These are phyloP conservation scores for Erythrophleum fordii DNA, from an alignment of 306 rosid genomes.

Conservation along the genomic window DNA sequence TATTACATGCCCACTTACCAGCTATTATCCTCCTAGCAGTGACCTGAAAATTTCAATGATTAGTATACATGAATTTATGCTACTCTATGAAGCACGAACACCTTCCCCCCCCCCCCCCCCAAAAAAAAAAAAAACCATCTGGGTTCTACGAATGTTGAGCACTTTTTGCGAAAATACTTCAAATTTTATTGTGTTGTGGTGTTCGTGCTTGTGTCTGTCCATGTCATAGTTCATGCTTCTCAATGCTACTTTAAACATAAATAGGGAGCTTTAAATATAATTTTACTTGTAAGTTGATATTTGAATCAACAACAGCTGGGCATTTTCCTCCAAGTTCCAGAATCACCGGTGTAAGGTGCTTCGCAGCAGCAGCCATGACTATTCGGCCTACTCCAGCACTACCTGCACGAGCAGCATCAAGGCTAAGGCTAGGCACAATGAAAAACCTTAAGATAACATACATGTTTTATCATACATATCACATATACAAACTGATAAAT, in stretches of 20 bases:
- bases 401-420: conserved; percentile 50
- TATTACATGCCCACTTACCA: conserved; percentile 84
- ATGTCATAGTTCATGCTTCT: too few relatives aligned
- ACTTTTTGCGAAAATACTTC: background rate
- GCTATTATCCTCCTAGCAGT: conserved; percentile 73
- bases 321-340: conserved; percentile 92
- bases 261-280: background rate
- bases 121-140: background rate
- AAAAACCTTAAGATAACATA: background rate
- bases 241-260: background rate
- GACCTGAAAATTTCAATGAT: conserved; percentile 53
- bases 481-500: background rate
- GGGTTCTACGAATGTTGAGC: background rate
- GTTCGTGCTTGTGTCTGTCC: background rate
- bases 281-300: conserved; percentile 71
- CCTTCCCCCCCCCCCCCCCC: too few relatives aligned
- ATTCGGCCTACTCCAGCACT: conserved; percentile 87
- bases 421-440: background rate
- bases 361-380: conserved; percentile 95
- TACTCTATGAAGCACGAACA: background rate
- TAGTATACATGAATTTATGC: background rate
- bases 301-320: conserved; percentile 82
- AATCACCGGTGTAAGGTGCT: conserved; percentile 84
- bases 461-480: background rate
- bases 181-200: background rate